Conservation (phyloP, 1,284 basidiomycete species). For the Puccinia novopanici region DNA sequence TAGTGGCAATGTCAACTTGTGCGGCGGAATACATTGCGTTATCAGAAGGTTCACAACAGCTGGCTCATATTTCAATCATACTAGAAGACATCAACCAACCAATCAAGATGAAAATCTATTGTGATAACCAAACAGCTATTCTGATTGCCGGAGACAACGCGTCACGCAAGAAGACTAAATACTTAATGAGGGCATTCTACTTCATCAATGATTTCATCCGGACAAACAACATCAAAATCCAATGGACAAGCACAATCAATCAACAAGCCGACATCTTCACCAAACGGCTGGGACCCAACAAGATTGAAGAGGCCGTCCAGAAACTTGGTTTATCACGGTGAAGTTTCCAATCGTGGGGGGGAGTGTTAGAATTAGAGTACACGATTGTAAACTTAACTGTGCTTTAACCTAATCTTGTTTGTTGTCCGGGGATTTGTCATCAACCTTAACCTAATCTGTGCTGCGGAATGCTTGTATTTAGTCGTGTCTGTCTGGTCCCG, state of each 20-base stretch:
- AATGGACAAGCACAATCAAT: too few relatives aligned
- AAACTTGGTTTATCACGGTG: background rate
- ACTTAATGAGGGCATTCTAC: background rate
- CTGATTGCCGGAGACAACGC: constrained; percentile 3
- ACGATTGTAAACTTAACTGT: too few relatives aligned
- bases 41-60: background rate
- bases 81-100: background rate
- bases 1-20: background rate
- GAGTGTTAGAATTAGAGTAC: too few relatives aligned
- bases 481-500: too few relatives aligned
- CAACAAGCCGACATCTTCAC: constrained; percentile 7
- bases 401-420: too few relatives aligned
- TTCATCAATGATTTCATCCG: constrained; percentile 21
- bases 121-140: constrained; percentile 21
- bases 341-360: background rate
- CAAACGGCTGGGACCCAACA: background rate
- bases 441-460: too few relatives aligned
- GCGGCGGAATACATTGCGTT: too few relatives aligned
- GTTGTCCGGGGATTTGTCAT: too few relatives aligned
- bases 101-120: constrained; percentile 8
- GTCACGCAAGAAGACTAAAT: background rate
- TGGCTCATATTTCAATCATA: background rate
- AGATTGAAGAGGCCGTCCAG: background rate
- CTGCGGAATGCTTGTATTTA: too few relatives aligned
- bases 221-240: background rate